phyloP scores from a whole-genome alignment of 208 protist species.

The Leptomonas pyrrhocoris region DNA sequence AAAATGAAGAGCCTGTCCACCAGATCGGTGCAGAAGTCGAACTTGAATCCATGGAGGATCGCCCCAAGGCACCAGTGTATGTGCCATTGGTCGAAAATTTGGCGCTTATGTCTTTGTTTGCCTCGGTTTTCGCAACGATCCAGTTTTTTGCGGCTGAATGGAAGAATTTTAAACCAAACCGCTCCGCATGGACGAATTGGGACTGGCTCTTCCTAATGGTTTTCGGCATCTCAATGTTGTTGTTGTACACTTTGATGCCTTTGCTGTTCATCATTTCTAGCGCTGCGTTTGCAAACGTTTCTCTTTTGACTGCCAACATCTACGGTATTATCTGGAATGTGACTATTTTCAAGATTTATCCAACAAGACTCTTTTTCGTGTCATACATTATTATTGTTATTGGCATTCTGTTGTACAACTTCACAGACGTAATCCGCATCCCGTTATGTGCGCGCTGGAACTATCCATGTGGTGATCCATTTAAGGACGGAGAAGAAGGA shows the following conservation, averaged over 20 bases:
- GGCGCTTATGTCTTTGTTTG: conserved; percentile 76
- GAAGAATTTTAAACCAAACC: conserved; percentile 53
- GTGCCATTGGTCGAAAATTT: conserved; percentile 81
- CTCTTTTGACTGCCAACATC: conserved; percentile 69
- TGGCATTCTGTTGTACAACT: conserved; percentile 71
- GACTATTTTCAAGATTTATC: conserved; percentile 78
- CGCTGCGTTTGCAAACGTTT: conserved; percentile 86
- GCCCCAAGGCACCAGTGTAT: conserved; percentile 56
- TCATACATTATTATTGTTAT: conserved; percentile 75
- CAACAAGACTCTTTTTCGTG: conserved; percentile 67
- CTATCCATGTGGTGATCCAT: conserved; percentile 61
- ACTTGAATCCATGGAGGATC: conserved; percentile 20
- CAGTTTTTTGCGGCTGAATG: conserved; percentile 86
- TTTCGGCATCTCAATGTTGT: conserved; percentile 86
- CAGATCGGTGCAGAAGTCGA: not conserved
- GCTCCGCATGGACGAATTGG: conserved; percentile 53
- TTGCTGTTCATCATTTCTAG: conserved; percentile 71
- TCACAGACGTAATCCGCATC: conserved; percentile 62
- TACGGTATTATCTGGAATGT: conserved; percentile 88
- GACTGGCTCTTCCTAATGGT: conserved; percentile 80
- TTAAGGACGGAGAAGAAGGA: conserved; percentile 13
- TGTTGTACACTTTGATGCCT: conserved; percentile 80
- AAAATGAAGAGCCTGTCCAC: conserved; percentile 2
- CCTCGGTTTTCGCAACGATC: conserved; percentile 62
- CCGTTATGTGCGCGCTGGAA: conserved; percentile 59